Percentiles rank a stretch among this genome's conserved stretches.
These are phyloP conservation scores for Citrus trifoliata DNA, from an alignment of 345 rosid species.

Conservation along the genomic window DNA sequence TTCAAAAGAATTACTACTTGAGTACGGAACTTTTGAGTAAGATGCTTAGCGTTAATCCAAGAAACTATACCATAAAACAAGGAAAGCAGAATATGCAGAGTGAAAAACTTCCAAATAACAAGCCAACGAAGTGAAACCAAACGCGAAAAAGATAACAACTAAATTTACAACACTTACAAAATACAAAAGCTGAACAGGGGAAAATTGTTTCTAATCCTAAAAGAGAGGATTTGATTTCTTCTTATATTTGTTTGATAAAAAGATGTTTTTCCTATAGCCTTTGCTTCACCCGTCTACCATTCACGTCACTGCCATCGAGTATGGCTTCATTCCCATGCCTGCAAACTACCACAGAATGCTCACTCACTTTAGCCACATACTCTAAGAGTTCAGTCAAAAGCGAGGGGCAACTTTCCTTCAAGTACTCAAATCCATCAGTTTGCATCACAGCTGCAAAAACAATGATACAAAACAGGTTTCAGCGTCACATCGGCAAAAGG, in stretches of 20 bases:
- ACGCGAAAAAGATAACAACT: not conserved
- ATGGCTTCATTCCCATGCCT: slow-evolving; percentile 40
- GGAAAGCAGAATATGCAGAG: not conserved
- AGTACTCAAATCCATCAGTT: slow-evolving; percentile 56
- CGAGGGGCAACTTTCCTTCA: slow-evolving; percentile 56
- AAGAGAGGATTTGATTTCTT: not conserved
- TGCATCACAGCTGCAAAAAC: slow-evolving; percentile 61
- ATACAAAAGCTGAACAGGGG: slow-evolving; percentile 5
- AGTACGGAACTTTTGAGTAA: too few relatives aligned
- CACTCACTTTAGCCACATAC: slow-evolving; percentile 49
- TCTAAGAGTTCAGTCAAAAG: slow-evolving; percentile 54
- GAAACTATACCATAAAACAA: not conserved
- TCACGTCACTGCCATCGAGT: slow-evolving; percentile 48
- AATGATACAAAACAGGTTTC: not conserved
- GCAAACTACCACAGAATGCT: slow-evolving; percentile 36
- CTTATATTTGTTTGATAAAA: slow-evolving; percentile 5
- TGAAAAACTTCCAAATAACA: slow-evolving; percentile 3
- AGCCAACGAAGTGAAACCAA: slow-evolving; percentile 12
- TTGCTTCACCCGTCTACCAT: slow-evolving; percentile 68
- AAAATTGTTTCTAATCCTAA: slow-evolving; percentile 30
- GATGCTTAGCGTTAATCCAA: not conserved
- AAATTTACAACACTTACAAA: slow-evolving; percentile 35
- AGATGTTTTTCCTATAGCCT: slow-evolving; percentile 32
- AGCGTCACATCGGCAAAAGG: not conserved
- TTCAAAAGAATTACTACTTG: too few relatives aligned